Percentiles rank a stretch among this genome's conserved stretches.
Conservation (phyloP, 1,139 yeast genomes). For the Protomyces gravidus region DNA sequence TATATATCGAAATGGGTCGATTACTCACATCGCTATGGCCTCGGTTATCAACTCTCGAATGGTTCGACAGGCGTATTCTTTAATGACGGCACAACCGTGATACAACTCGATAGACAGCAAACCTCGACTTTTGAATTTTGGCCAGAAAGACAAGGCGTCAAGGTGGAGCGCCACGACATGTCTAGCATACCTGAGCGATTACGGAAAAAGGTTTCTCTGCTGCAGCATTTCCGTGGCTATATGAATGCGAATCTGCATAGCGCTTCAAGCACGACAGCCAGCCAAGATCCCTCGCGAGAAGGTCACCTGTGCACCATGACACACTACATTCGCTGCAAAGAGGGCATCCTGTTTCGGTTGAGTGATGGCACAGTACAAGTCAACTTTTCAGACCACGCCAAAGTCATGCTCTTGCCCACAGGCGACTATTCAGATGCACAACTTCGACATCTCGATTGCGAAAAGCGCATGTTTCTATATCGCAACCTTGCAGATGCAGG, state of each 20-base stretch:
- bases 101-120: slow-evolving; percentile 59
- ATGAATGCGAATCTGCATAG: slow-evolving; percentile 40
- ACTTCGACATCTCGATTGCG: slow-evolving; percentile 8
- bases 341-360: slow-evolving; percentile 85
- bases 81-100: slow-evolving; percentile 74
- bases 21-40: slow-evolving; percentile 91
- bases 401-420: slow-evolving; percentile 9
- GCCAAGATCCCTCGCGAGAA: not conserved
- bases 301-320: slow-evolving; percentile 57
- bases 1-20: slow-evolving; percentile 95
- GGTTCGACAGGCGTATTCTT: slow-evolving; percentile 90
- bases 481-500: not conserved
- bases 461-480: not conserved
- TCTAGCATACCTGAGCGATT: slow-evolving; percentile 42
- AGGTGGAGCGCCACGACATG: not conserved
- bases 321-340: slow-evolving; percentile 72
- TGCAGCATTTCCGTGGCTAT: slow-evolving; percentile 56
- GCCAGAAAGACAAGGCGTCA: slow-evolving; percentile 34
- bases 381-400: slow-evolving; percentile 19
- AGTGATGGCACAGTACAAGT: slow-evolving; percentile 83
- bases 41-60: slow-evolving; percentile 84
- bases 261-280: slow-evolving; percentile 8
- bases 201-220: slow-evolving; percentile 70
- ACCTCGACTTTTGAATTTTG: slow-evolving; percentile 57
- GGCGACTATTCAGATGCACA: not conserved